Evolutionary conservation across 2,329 filamentous ascomycete genomes (phyloP), one percentile per base, ranked within the genome.

Genomic region (Hymenoscyphus albidus): DNA sequence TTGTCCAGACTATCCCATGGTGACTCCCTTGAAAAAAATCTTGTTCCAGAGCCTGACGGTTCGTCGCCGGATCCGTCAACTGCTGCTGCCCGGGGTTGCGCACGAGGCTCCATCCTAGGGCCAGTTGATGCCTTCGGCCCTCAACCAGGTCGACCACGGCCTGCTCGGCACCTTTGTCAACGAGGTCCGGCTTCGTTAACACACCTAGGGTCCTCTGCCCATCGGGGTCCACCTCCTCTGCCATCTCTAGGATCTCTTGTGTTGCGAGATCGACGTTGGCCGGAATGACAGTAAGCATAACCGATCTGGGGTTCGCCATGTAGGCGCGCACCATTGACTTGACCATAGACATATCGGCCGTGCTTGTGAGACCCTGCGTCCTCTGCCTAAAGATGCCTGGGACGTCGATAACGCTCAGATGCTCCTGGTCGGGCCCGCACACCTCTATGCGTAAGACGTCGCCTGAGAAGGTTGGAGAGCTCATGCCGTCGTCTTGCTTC

Each of bases 321-420:
- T 85, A 84, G 0, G 40, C 73, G 1, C 79, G 69, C 0, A 86
- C 81, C 16, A 87, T 76, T 0, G 78, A 70, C 3, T 74, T 68
- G 3, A 88, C 81, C 1, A 81, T 65, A 1, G 77, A 72, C 1
- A 80, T 78, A 58, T 83, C 83, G 1, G 71, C 71, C 3, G 74
- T 74, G 0, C 79, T 71, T 31, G 67, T 67, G 27, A 59, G 31
- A 9, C 69, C 69, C 13, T 69, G 62, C 16, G 66, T 69, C 9
- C 66, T 67, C 5, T 60, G 77, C 18, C 80, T 77, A 61, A 86
- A 83, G 5, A 88, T 74, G 1, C 85, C 85, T 0, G 85, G 85
- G 1, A 87, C 76, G 70, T 88, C 84, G 7, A 88, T 83, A 38
- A 87, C 77, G 0, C 84, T 87, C 38, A 88, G 76, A 31, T 84